Conservation (phyloP, 495 filamentous ascomycete genomes). For the Venustampulla echinocandica region DNA sequence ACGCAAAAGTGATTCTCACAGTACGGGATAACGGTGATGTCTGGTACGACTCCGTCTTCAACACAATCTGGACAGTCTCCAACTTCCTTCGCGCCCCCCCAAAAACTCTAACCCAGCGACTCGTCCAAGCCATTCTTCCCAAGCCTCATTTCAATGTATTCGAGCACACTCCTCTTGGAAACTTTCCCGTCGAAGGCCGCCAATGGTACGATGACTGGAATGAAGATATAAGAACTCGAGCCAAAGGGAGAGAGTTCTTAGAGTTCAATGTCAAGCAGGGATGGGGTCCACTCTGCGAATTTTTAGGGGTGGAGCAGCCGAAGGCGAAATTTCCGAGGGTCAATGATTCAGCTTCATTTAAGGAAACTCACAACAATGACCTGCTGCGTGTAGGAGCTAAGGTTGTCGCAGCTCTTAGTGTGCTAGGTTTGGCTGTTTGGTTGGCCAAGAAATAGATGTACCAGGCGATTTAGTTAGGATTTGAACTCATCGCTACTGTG, state of each 20-base stretch:
- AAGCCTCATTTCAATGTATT: not conserved
- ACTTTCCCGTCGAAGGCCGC: not conserved
- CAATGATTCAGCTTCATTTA: no score
- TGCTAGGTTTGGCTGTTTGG: no score
- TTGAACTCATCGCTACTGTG: no score
- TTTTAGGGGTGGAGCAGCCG: slow-evolving; percentile 24
- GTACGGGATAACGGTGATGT: slow-evolving; percentile 24
- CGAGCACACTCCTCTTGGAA: not conserved
- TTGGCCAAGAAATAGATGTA: no score
- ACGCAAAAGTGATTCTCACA: slow-evolving; percentile 37
- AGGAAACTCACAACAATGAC: no score
- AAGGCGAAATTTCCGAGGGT: not conserved
- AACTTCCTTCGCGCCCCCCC: not conserved
- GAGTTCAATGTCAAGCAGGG: slow-evolving; percentile 30
- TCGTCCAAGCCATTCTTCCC: not conserved
- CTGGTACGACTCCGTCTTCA: slow-evolving; percentile 28
- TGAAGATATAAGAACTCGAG: not conserved
- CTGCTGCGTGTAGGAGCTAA: no score
- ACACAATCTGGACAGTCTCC: not conserved
- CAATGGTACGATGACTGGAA: not conserved
- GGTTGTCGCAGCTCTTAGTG: no score
- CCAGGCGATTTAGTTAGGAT: no score
- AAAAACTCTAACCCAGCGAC: not conserved
- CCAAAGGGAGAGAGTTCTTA: not conserved
- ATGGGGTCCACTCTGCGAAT: slow-evolving; percentile 37